These are phyloP conservation scores for Boechera stricta DNA, from an alignment of 345 rosid genomes.

Conservation along the genomic window DNA sequence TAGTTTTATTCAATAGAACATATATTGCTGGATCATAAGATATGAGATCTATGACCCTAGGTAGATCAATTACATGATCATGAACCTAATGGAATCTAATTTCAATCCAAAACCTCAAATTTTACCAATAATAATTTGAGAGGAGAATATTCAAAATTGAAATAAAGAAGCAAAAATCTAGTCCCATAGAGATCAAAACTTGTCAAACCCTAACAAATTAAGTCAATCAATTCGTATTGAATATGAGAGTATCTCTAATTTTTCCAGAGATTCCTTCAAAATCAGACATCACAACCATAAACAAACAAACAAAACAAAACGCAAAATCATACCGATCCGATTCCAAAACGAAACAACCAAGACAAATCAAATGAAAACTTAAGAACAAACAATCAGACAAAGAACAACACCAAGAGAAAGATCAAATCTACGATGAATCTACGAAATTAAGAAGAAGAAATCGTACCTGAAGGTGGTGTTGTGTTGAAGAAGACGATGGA, in stretches of 20 bases:
- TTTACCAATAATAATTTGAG: background rate
- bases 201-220: background rate
- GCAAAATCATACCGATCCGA: background rate
- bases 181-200: background rate
- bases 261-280: background rate
- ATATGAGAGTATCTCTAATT: background rate
- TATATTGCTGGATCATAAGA: background rate
- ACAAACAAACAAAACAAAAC: background rate
- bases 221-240: background rate
- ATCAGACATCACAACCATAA: background rate
- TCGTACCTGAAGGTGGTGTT: conserved; percentile 38
- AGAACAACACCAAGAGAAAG: background rate
- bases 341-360: background rate
- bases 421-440: background rate
- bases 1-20: background rate
- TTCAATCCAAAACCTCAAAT: background rate
- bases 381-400: background rate
- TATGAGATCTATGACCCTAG: background rate
- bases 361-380: background rate
- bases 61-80: background rate
- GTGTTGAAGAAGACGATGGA: background rate
- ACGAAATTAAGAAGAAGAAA: background rate
- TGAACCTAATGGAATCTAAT: background rate
- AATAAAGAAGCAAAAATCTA: background rate
- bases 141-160: background rate